Evolutionary conservation across 495 filamentous ascomycete species (phyloP).

Genomic region (Cladorrhinum samala): DNA sequence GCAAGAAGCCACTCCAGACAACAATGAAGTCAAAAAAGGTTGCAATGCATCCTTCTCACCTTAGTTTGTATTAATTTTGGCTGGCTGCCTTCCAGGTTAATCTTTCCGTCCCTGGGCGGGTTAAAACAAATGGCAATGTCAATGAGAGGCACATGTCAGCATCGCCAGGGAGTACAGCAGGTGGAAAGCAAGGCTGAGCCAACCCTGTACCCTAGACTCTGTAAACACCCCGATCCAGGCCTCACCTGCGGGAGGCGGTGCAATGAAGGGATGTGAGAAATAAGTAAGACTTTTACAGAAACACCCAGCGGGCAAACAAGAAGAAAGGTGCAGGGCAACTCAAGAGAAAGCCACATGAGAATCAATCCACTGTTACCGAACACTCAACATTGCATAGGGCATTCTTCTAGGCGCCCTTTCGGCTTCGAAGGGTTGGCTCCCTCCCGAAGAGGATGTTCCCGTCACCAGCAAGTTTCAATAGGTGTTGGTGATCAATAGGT

Average conservation of each 20-base stretch:
- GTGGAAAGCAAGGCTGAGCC: neutral
- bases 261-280: neutral
- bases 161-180: neutral
- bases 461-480: too few species aligned
- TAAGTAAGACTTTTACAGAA: too few species aligned
- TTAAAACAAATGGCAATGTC: neutral
- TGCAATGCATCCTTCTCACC: too few species aligned
- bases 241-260: conserved; percentile 6
- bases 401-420: too few species aligned
- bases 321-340: neutral
- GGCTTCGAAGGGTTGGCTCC: too few species aligned
- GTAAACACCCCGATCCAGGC: neutral
- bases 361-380: neutral
- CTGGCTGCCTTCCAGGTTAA: too few species aligned
- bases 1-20: too few species aligned
- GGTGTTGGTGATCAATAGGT: too few species aligned
- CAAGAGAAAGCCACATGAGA: neutral
- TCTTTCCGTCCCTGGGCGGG: too few species aligned
- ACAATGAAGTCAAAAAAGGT: too few species aligned
- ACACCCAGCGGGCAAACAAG: neutral
- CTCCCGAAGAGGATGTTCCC: too few species aligned
- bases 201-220: neutral
- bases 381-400: neutral
- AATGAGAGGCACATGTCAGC: neutral
- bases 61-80: too few species aligned